Evolutionary conservation across 1,284 basidiomycete species (phyloP), one percentile per base, ranked within the genome.

Genomic region (Moniliella sp.): DNA sequence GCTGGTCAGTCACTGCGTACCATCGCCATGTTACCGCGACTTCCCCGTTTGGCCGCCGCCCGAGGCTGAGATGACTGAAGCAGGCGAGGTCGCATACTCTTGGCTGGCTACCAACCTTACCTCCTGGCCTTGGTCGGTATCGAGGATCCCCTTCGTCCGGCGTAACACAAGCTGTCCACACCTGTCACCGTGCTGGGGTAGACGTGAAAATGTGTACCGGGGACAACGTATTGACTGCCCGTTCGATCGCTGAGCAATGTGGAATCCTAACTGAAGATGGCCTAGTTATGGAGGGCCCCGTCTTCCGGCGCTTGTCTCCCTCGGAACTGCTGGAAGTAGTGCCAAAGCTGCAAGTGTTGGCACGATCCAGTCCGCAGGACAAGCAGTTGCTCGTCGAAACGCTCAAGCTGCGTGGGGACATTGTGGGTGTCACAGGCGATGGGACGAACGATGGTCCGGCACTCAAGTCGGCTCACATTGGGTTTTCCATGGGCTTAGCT

Each of bases 381-480:
- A 97, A 97, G 71, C 77, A 83, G 61, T 67, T 84, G 9, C 68
- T 97, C 13, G 88, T 94, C 31, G 75, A 83, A 58, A 80, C 74
- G 18, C 70, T 94, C 31, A 82, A 84, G 61, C 66, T 68, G 16
- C 69, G 86, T 40, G 86, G 83, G 10, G 82, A 93, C 61, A 75
- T 88, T 38, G 86, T 94, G 33, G 84, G 81, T 50, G 88, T 94
- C 28, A 97, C 91, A 15, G 91, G 91, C 39, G 91, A 97, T 51
- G 88, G 91, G 46, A 93, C 86, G 17, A 97, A 97, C 61, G 88
- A 97, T 55, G 88, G 83, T 0, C 86, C 88, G 23, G 86, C 88
- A 7, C 72, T 94, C 49, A 94, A 91, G 68, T 78, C 80, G 2
- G 56, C 56, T 36, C 55, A 57, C 32, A 48, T 57, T 27, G 56